Evolutionary conservation across 805 yeast species (phyloP).

Genomic region (Starmerella floricola): DNA sequence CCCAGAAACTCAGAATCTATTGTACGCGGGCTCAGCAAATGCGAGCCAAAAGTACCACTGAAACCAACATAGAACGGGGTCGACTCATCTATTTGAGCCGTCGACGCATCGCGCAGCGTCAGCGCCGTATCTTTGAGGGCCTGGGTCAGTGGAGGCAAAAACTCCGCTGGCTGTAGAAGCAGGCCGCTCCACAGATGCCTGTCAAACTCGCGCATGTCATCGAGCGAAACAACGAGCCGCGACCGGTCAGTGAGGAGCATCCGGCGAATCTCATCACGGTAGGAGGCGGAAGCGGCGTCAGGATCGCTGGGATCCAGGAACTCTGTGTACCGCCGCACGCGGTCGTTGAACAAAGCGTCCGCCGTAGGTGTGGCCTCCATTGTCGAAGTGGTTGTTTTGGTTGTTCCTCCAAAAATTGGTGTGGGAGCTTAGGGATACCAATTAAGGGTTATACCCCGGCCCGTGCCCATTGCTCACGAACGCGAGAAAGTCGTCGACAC

Average conservation of each 20-base stretch:
- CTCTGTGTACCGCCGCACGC: constrained; percentile 80
- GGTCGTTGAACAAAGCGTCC: constrained; percentile 49
- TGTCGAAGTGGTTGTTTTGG: neutral
- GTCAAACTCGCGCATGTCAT: constrained; percentile 80
- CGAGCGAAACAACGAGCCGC: constrained; percentile 65
- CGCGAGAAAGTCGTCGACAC: neutral
- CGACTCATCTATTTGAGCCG: constrained; percentile 44
- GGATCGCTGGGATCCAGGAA: constrained; percentile 52
- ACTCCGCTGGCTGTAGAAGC: constrained; percentile 67
- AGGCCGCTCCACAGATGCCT: constrained; percentile 65
- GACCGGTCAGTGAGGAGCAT: constrained; percentile 57
- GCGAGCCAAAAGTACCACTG: constrained; percentile 83
- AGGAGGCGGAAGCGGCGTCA: constrained; percentile 40
- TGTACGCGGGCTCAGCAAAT: constrained; percentile 77
- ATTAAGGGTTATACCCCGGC: constrained; percentile 8
- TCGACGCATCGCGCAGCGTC: constrained; percentile 53
- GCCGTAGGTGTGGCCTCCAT: constrained; percentile 18
- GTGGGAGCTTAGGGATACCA: too few relatives aligned
- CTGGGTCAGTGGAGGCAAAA: constrained; percentile 74
- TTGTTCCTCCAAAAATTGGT: neutral
- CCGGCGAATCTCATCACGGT: constrained; percentile 55
- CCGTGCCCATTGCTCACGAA: constrained; percentile 2
- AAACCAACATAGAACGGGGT: constrained; percentile 65
- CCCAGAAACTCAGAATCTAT: constrained; percentile 66
- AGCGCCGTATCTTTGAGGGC: constrained; percentile 72